Conservation (phyloP, 345 rosid species). For the Populus ilicifolia region DNA sequence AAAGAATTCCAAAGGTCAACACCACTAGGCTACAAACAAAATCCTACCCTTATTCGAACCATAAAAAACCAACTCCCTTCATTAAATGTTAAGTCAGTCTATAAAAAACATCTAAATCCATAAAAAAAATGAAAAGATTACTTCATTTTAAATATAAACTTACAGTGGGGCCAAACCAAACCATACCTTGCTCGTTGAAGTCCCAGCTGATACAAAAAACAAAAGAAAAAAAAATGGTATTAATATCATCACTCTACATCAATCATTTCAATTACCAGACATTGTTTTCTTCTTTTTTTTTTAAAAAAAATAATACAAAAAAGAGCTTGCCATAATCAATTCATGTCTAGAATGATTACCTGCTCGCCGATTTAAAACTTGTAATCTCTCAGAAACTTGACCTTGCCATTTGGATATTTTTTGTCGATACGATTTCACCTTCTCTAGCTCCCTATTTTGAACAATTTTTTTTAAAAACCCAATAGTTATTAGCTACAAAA, state of each 20-base stretch:
- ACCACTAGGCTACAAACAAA: too few relatives aligned
- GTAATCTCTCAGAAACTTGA: slow-evolving; percentile 82
- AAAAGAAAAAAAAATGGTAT: neutral
- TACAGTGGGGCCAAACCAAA: slow-evolving; percentile 4
- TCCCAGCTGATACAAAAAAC: slow-evolving; percentile 40
- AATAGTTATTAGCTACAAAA: neutral
- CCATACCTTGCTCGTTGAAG: slow-evolving; percentile 62
- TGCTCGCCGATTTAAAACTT: slow-evolving; percentile 53
- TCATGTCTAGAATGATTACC: slow-evolving; percentile 30
- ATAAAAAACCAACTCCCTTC: too few relatives aligned
- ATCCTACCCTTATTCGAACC: too few relatives aligned
- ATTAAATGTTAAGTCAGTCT: too few relatives aligned
- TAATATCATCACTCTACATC: neutral
- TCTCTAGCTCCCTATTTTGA: slow-evolving; percentile 63
- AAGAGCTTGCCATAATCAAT: too few relatives aligned
- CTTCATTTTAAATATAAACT: too few relatives aligned
- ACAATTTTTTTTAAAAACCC: neutral
- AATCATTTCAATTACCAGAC: neutral
- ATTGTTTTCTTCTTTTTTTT: neutral
- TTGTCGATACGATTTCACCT: slow-evolving; percentile 72
- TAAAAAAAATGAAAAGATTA: neutral
- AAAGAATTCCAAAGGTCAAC: too few relatives aligned
- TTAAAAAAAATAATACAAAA: neutral
- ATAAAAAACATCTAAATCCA: neutral
- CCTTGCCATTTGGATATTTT: slow-evolving; percentile 90